phyloP scores from a whole-genome alignment of 2,329 filamentous ascomycete genomes.

The Lasiodiplodia citricola region DNA sequence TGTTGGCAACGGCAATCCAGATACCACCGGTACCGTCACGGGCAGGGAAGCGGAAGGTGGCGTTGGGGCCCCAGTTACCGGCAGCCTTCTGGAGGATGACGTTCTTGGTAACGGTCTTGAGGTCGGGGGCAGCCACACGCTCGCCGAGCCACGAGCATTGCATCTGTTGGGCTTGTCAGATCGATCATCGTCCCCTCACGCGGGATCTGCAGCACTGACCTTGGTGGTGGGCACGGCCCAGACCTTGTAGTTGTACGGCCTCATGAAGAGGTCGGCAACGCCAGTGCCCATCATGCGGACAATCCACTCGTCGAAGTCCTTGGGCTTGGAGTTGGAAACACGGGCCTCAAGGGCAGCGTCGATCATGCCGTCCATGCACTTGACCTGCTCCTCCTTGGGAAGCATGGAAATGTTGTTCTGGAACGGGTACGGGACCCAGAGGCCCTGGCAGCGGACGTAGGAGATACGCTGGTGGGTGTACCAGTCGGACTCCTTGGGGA shows the following conservation, averaged over 20 bases:
- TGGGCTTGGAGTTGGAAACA: conserved; percentile 87
- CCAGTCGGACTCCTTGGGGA: conserved; percentile 94
- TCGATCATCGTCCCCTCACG: not conserved
- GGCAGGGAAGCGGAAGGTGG: conserved; percentile 97
- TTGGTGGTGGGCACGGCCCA: conserved; percentile 98
- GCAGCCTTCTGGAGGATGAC: conserved; percentile 95
- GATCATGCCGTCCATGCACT: conserved; percentile 93
- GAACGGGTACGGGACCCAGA: conserved; percentile 99
- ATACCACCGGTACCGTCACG: conserved; percentile 96
- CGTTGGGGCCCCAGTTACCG: conserved; percentile 97
- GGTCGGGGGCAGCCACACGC: conserved; percentile 94
- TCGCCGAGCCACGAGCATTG: conserved; percentile 98
- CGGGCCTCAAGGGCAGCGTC: conserved; percentile 88
- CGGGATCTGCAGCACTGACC: conserved; percentile 58
- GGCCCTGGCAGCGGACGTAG: conserved; percentile 94
- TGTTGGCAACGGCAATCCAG: conserved; percentile 97
- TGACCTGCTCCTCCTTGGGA: conserved; percentile 95
- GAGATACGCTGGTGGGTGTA: conserved; percentile 98
- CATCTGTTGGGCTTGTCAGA: conserved; percentile 68
- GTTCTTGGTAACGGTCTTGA: conserved; percentile 93
- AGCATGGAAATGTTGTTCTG: conserved; percentile 99
- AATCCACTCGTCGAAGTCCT: conserved; percentile 99
- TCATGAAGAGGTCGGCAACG: conserved; percentile 95
- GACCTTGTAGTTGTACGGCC: conserved; percentile 99
- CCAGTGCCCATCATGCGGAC: conserved; percentile 87